phyloP scores from a whole-genome alignment of 768 basidiomycete species.

The Neoboletus magnificus region DNA sequence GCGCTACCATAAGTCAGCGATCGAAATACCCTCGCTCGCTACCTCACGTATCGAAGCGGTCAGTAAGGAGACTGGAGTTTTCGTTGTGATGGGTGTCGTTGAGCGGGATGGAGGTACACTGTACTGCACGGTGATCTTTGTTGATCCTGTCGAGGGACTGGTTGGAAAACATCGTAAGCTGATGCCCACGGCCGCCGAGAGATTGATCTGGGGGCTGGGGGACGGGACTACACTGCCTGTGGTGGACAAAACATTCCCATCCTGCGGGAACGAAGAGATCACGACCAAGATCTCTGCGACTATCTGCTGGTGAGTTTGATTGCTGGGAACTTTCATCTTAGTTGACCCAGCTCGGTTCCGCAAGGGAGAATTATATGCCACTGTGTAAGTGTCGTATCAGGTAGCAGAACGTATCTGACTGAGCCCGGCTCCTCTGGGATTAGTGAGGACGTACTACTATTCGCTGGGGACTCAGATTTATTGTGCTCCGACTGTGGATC shows the following conservation, averaged over 20 bases:
- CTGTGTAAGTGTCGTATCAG: slow-evolving; percentile 38
- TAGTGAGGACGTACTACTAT: slow-evolving; percentile 60
- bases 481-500: slow-evolving; percentile 66
- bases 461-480: slow-evolving; percentile 57
- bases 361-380: slow-evolving; percentile 72
- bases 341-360: background rate
- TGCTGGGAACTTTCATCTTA: background rate
- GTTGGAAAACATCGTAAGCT: slow-evolving; percentile 65
- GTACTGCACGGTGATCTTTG: slow-evolving; percentile 58
- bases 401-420: background rate
- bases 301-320: slow-evolving; percentile 51
- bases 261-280: slow-evolving; percentile 22
- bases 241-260: slow-evolving; percentile 38
- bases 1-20: slow-evolving; percentile 51
- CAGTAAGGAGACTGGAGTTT: slow-evolving; percentile 46
- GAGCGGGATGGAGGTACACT: slow-evolving; percentile 58
- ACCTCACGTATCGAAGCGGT: slow-evolving; percentile 46
- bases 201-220: slow-evolving; percentile 62
- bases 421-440: background rate
- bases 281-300: slow-evolving; percentile 50
- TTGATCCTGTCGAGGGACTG: slow-evolving; percentile 49
- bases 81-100: slow-evolving; percentile 58
- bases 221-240: slow-evolving; percentile 54
- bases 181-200: slow-evolving; percentile 58
- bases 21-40: slow-evolving; percentile 53